Evolutionary conservation across 768 basidiomycete species (phyloP), one percentile per base, ranked within the genome.

Genomic region (Tricholoma flavovirens): DNA sequence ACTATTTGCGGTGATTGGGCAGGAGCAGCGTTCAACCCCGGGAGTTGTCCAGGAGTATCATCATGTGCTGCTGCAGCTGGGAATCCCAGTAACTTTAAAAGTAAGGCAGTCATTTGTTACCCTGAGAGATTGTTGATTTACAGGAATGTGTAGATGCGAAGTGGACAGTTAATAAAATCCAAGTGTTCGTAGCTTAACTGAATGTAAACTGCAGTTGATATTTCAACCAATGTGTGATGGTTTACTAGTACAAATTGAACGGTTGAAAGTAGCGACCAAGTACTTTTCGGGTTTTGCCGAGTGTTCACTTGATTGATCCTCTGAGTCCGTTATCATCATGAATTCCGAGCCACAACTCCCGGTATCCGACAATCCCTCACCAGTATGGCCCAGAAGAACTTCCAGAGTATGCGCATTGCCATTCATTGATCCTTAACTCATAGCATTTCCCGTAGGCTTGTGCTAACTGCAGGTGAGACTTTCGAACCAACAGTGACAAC

Each of bases 51-150:
- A 11, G 79, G 76, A 10, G 76, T n/a, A n/a, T n/a, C n/a, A n/a
- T n/a, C 75, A 1, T 83, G 82, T 56, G 62, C 66, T 4, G 59
- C 73, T 7, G 73, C 74, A 35, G 79, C 87, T 46, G 73, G 77
- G 17, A 73, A 87, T 62, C 78, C 83, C n/a, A 71, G 63, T 24
- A 87, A 86, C 69, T 87, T 83, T 65, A 30, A 58, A 19, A 38
- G 71, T 77, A 50, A 60, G 73, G 66, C 3, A 32, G 9, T 51
- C 40, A 24, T 56, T 35, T 46, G 30, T 15, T 33, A 43, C 19
- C 22, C n/a, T 57, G 51, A 53, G n/a, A 9, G 19, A 46, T n/a
- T 33, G 8, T 12, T 51, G 24, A 38, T 58, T 21, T 12, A 40
- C 21, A 29, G 35, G 11, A 7, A 24, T 48, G 15, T 22, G 11